Percentiles rank a stretch among this genome's conserved stretches.
These are phyloP conservation scores for Musa troglodytarum DNA, from an alignment of 176 grass and related monocot species.

Conservation along the genomic window DNA sequence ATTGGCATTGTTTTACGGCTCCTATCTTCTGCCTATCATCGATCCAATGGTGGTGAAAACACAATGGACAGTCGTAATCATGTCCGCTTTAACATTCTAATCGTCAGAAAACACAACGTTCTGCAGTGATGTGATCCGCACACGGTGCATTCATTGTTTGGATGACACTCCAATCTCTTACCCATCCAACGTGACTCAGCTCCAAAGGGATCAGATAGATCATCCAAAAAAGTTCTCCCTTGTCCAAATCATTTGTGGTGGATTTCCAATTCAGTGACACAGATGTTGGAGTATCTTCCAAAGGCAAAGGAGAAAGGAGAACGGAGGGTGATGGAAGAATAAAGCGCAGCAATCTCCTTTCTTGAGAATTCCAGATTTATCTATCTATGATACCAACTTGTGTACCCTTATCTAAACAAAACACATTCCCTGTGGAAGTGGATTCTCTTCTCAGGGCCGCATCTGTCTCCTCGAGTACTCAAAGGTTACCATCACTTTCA, in stretches of 20 bases:
- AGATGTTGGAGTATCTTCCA: background rate
- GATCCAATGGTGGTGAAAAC: too few species aligned
- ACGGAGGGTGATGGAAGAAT: background rate
- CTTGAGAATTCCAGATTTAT: background rate
- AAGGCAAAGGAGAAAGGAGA: constrained; percentile 9
- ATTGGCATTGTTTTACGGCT: too few species aligned
- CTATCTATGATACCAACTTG: background rate
- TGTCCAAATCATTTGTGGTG: too few species aligned
- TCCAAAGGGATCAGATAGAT: background rate
- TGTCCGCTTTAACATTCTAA: too few species aligned
- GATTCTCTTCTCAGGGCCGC: background rate
- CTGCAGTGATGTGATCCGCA: too few species aligned
- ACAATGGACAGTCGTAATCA: too few species aligned
- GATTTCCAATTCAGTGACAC: too few species aligned
- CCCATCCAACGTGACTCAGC: background rate
- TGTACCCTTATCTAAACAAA: background rate
- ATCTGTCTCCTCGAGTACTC: background rate
- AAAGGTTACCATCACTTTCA: background rate
- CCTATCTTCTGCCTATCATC: too few species aligned
- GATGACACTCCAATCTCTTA: too few species aligned
- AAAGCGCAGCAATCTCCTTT: background rate
- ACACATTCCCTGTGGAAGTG: background rate
- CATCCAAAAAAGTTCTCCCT: background rate
- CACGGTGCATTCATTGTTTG: too few species aligned
- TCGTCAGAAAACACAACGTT: too few species aligned